These are phyloP conservation scores for Polyplosphaeria fusca DNA, from an alignment of 495 filamentous ascomycete genomes.

Conservation along the genomic window DNA sequence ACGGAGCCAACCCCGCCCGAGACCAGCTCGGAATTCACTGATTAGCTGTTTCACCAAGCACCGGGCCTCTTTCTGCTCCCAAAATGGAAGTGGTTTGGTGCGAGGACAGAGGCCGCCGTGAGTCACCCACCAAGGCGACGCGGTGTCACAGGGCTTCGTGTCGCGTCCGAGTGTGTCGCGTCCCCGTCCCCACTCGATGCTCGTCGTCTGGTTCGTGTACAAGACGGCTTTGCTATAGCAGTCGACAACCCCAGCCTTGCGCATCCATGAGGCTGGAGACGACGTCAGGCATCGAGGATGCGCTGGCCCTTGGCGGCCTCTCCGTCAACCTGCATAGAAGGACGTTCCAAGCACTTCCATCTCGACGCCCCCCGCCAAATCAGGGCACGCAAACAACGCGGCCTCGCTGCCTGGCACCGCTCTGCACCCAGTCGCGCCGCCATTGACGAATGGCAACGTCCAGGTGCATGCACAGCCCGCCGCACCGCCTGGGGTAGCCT, in stretches of 20 bases:
- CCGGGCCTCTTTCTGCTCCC: too few relatives aligned
- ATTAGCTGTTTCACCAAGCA: too few relatives aligned
- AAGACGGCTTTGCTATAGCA: too few relatives aligned
- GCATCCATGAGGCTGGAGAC: conserved; percentile 10
- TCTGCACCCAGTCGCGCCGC: conserved; percentile 15
- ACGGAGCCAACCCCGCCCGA: too few relatives aligned
- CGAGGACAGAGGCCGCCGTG: conserved; percentile 4
- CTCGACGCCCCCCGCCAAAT: conserved; percentile 5
- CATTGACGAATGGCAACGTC: conserved; percentile 27
- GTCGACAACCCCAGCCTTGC: too few relatives aligned
- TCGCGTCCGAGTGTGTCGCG: not conserved
- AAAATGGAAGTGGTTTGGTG: too few relatives aligned
- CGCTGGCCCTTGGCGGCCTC: conserved; percentile 11
- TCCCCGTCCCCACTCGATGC: not conserved
- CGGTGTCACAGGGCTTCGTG: not conserved
- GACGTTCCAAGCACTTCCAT: conserved; percentile 19
- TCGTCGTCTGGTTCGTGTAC: too few relatives aligned
- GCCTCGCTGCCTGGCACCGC: conserved; percentile 19
- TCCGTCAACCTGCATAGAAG: conserved; percentile 6
- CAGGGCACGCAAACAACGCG: conserved; percentile 12
- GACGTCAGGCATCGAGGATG: conserved; percentile 22
- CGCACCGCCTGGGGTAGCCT: conserved; percentile 15
- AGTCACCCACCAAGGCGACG: conserved; percentile 4
- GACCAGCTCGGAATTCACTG: too few relatives aligned
- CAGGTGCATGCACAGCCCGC: conserved; percentile 12